phyloP scores from a whole-genome alignment of 2,329 filamentous ascomycete species.

The Lasiodiplodia sp. region DNA sequence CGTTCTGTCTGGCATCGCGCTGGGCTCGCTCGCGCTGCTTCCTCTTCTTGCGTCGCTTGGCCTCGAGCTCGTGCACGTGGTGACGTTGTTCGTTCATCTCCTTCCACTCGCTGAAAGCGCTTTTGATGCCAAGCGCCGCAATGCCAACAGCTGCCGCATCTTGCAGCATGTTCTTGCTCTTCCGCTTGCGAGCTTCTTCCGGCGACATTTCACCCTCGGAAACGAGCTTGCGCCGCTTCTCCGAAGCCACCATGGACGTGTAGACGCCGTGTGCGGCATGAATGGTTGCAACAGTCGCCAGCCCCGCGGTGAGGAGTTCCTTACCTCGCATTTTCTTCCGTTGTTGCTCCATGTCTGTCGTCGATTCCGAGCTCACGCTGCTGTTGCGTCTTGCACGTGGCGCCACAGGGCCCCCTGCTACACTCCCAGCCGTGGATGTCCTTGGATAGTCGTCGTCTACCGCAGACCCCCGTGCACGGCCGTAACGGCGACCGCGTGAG shows the following conservation, averaged over 20 bases:
- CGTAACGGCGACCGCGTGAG: slow-evolving; percentile 52
- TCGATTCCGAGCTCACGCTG: slow-evolving; percentile 62
- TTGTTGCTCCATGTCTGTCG: slow-evolving; percentile 68
- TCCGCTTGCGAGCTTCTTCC: slow-evolving; percentile 68
- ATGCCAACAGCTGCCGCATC: slow-evolving; percentile 72
- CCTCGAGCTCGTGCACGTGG: slow-evolving; percentile 62
- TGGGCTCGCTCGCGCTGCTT: slow-evolving; percentile 53
- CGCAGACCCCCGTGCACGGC: slow-evolving; percentile 1
- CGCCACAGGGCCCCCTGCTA: slow-evolving; percentile 42
- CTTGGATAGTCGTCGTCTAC: slow-evolving; percentile 9
- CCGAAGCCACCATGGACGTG: slow-evolving; percentile 68
- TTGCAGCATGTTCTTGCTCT: slow-evolving; percentile 68
- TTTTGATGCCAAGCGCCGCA: slow-evolving; percentile 72
- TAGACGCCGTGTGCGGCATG: slow-evolving; percentile 72
- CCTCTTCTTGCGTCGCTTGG: slow-evolving; percentile 54
- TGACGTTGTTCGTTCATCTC: slow-evolving; percentile 69
- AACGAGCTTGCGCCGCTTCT: slow-evolving; percentile 66
- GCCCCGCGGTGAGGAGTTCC: slow-evolving; percentile 69
- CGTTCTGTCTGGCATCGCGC: slow-evolving; percentile 54
- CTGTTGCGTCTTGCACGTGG: slow-evolving; percentile 31
- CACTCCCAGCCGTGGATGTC: background rate
- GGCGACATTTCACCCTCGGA: slow-evolving; percentile 68
- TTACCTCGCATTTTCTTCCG: slow-evolving; percentile 71
- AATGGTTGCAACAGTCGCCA: slow-evolving; percentile 73
- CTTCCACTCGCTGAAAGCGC: slow-evolving; percentile 71